Evolutionary conservation across 2,329 filamentous ascomycete species (phyloP).

Genomic region (Ophiostoma populinum): DNA sequence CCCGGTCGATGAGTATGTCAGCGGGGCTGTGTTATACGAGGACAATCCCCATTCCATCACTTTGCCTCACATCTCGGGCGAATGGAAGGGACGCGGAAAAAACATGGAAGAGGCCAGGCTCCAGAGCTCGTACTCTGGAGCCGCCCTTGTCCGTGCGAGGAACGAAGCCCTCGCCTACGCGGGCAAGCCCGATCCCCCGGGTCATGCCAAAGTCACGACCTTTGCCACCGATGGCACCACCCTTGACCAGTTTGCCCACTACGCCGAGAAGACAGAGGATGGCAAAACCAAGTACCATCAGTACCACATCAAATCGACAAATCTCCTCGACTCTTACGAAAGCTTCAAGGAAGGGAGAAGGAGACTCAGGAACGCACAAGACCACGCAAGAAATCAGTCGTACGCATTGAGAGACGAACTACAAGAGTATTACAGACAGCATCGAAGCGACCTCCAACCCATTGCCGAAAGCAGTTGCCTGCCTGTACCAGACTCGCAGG

Average conservation of each 20-base stretch:
- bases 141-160: slow-evolving; percentile 15
- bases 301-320: slow-evolving; percentile 9
- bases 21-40: slow-evolving; percentile 11
- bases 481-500: too few relatives aligned
- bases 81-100: slow-evolving; percentile 12
- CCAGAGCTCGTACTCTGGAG: not conserved
- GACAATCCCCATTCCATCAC: slow-evolving; percentile 10
- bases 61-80: slow-evolving; percentile 16
- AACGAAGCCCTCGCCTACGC: slow-evolving; percentile 13
- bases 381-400: slow-evolving; percentile 7
- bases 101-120: slow-evolving; percentile 9
- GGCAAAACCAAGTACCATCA: slow-evolving; percentile 12
- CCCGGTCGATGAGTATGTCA: slow-evolving; percentile 8
- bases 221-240: slow-evolving; percentile 15
- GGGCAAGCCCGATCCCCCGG: slow-evolving; percentile 9
- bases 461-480: not conserved
- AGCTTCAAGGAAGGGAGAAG: slow-evolving; percentile 4
- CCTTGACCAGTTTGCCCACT: slow-evolving; percentile 15
- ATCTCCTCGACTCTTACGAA: slow-evolving; percentile 4
- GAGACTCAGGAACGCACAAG: slow-evolving; percentile 6
- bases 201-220: slow-evolving; percentile 13
- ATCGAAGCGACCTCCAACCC: not conserved
- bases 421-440: slow-evolving; percentile 4
- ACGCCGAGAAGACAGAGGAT: slow-evolving; percentile 9
- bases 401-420: slow-evolving; percentile 6